Conservation (phyloP, 495 filamentous ascomycete genomes). For the Chaetomium cochliodes region DNA sequence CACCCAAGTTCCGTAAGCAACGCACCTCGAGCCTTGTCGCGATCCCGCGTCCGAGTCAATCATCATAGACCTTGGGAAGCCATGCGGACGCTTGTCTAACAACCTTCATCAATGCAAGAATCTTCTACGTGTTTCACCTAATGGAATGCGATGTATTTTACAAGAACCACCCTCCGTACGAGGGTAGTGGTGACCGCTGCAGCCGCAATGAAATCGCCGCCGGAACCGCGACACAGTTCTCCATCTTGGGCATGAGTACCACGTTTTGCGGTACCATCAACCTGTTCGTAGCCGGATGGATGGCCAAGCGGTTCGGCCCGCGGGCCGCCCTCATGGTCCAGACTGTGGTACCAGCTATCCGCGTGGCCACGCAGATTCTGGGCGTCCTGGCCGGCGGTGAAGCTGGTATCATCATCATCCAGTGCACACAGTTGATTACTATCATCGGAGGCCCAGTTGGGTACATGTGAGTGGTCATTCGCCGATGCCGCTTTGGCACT, state of each 20-base stretch:
- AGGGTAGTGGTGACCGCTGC: slow-evolving; percentile 45
- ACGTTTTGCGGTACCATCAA: slow-evolving; percentile 55
- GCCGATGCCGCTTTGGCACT: no score
- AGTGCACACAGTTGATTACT: slow-evolving; percentile 55
- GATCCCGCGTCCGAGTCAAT: no score
- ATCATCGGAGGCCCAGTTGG: slow-evolving; percentile 57
- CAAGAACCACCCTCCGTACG: slow-evolving; percentile 39
- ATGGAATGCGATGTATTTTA: slow-evolving; percentile 62
- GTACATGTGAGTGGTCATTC: slow-evolving; percentile 45
- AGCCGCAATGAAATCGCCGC: slow-evolving; percentile 50
- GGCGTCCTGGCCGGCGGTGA: slow-evolving; percentile 52
- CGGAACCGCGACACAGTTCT: slow-evolving; percentile 53
- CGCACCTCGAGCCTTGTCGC: not conserved
- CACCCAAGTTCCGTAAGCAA: slow-evolving; percentile 55
- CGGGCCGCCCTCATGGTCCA: slow-evolving; percentile 52
- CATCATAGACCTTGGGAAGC: no score
- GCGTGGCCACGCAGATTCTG: slow-evolving; percentile 54
- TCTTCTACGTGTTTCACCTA: slow-evolving; percentile 57
- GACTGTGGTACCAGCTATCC: slow-evolving; percentile 52
- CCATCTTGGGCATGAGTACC: slow-evolving; percentile 52
- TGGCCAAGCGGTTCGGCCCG: slow-evolving; percentile 55
- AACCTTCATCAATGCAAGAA: slow-evolving; percentile 29
- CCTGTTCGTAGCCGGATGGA: slow-evolving; percentile 57
- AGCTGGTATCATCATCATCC: slow-evolving; percentile 55
- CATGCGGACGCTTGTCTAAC: not conserved